phyloP scores from a whole-genome alignment of 148 eudicot genomes.

The Rhododendron henanense region DNA sequence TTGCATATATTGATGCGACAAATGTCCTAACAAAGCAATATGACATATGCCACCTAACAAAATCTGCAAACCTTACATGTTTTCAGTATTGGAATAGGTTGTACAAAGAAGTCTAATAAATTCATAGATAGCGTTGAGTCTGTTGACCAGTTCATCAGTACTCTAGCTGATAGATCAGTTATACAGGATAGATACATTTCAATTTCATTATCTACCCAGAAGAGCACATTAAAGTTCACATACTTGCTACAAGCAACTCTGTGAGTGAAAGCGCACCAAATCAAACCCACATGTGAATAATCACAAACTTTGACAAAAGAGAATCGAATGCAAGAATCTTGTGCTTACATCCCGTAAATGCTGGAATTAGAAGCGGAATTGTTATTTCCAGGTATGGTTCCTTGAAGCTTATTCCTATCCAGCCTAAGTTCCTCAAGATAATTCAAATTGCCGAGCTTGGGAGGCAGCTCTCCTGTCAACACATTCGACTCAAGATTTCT shows the following conservation, averaged over 20 bases:
- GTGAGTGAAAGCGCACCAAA: not conserved
- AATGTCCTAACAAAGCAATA: not conserved
- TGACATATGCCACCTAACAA: not conserved
- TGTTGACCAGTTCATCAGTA: not conserved
- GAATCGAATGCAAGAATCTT: not conserved
- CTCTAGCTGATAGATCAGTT: not conserved
- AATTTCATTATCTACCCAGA: not conserved
- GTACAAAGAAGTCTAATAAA: not conserved
- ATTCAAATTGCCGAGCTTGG: slow-evolving; percentile 58
- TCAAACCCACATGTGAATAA: not conserved
- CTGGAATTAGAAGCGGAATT: slow-evolving; percentile 27
- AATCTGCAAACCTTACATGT: not conserved
- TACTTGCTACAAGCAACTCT: not conserved
- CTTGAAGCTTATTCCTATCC: slow-evolving; percentile 85
- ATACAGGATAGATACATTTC: not conserved
- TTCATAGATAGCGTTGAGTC: not conserved
- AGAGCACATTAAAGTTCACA: not conserved
- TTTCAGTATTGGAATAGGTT: not conserved
- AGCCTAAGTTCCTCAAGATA: slow-evolving; percentile 72
- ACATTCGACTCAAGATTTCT: slow-evolving; percentile 86
- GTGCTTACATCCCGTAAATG: slow-evolving; percentile 59
- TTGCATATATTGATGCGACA: not conserved
- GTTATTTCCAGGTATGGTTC: slow-evolving; percentile 58
- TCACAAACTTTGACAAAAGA: too few species aligned
- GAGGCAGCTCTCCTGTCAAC: slow-evolving; percentile 69